Percentiles rank a stretch among this genome's conserved stretches.
Evolutionary conservation across 2,329 filamentous ascomycete species (phyloP).

Genomic region (Ophiostoma populinum): DNA sequence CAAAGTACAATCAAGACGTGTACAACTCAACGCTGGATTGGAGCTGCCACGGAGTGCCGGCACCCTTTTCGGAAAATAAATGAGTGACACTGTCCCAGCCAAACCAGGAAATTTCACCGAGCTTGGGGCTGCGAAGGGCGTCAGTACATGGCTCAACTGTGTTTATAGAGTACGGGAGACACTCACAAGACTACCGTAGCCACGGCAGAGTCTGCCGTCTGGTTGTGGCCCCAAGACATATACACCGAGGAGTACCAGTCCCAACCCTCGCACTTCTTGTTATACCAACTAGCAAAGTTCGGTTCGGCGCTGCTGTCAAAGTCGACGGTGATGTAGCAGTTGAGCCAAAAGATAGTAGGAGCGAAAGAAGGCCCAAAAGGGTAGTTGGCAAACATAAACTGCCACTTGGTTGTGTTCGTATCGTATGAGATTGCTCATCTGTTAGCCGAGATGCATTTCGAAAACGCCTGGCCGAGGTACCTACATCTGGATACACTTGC

Average conservation of each 20-base stretch:
- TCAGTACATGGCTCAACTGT: background rate
- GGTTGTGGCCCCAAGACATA: conserved; percentile 20
- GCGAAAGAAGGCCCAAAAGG: conserved; percentile 6
- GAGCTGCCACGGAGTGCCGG: too few species aligned
- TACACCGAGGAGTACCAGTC: conserved; percentile 15
- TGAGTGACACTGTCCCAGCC: conserved; percentile 13
- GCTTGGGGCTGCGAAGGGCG: conserved; percentile 6
- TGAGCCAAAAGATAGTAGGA: too few species aligned
- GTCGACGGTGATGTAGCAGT: conserved; percentile 10
- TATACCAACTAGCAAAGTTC: conserved; percentile 13
- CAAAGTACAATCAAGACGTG: too few species aligned
- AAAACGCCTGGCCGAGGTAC: too few species aligned
- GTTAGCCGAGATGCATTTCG: background rate
- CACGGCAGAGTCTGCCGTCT: conserved; percentile 15
- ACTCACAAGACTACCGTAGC: conserved; percentile 18
- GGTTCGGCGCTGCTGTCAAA: conserved; percentile 9
- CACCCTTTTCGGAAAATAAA: too few species aligned
- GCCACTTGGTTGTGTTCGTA: conserved; percentile 7
- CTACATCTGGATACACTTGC: background rate
- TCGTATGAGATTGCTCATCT: conserved; percentile 6
- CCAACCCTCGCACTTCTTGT: conserved; percentile 13
- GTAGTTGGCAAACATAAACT: conserved; percentile 9
- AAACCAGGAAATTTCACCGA: conserved; percentile 10
- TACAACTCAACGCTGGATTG: too few species aligned
- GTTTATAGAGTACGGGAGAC: background rate